Evolutionary conservation across 2,329 filamentous ascomycete species (phyloP).

Genomic region (Clonostachys sp.): DNA sequence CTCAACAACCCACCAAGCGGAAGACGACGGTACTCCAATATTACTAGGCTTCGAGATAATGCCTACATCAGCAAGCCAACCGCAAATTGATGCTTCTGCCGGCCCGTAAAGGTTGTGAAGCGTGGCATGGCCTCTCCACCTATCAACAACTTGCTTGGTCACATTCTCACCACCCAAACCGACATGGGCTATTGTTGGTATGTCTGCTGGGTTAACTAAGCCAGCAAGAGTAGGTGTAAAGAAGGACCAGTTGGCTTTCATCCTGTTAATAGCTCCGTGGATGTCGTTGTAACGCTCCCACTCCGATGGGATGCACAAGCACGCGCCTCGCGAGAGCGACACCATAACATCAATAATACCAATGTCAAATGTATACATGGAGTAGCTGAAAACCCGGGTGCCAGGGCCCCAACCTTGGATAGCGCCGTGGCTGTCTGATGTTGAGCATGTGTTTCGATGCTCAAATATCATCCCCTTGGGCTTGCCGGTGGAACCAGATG

Average conservation of each 20-base stretch:
- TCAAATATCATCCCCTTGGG: constrained; percentile 6
- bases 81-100: constrained; percentile 27
- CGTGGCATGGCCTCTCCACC: constrained; percentile 15
- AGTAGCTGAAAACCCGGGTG: constrained; percentile 38
- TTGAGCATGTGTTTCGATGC: constrained; percentile 10
- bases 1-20: constrained; percentile 10
- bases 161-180: constrained; percentile 5
- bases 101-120: constrained; percentile 35
- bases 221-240: constrained; percentile 1
- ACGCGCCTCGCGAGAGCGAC: constrained; percentile 1
- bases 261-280: neutral
- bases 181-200: constrained; percentile 1
- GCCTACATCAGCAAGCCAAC: neutral
- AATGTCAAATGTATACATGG: constrained; percentile 16
- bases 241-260: constrained; percentile 1
- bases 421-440: constrained; percentile 32
- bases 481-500: constrained; percentile 4
- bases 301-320: constrained; percentile 1
- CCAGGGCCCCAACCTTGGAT: constrained; percentile 11
- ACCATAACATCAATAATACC: constrained; percentile 4
- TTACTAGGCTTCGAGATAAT: constrained; percentile 3
- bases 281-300: neutral
- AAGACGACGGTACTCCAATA: constrained; percentile 3
- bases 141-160: constrained; percentile 2
- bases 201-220: neutral